Percentiles rank a stretch among this genome's conserved stretches.
These are phyloP conservation scores for Tolypocladium nubicola DNA, from an alignment of 2,329 filamentous ascomycete species.

Conservation along the genomic window DNA sequence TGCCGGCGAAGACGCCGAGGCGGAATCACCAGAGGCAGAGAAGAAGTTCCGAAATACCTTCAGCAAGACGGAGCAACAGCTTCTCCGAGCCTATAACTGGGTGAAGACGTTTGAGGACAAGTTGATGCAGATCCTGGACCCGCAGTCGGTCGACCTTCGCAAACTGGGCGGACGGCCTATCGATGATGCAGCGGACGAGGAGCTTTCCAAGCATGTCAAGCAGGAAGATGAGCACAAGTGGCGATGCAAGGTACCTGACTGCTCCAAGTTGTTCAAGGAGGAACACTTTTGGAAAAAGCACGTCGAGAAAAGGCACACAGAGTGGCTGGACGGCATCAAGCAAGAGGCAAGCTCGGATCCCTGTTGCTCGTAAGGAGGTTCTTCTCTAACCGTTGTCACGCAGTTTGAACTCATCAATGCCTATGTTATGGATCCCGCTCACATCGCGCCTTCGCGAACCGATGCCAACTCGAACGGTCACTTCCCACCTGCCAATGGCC, in stretches of 20 bases:
- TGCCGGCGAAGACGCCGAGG: constrained; percentile 52
- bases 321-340: constrained; percentile 73
- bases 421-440: constrained; percentile 87
- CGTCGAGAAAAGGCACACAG: constrained; percentile 85
- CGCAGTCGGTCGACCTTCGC: constrained; percentile 73
- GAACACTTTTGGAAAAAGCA: constrained; percentile 97
- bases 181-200: constrained; percentile 79
- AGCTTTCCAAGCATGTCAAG: constrained; percentile 80
- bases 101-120: constrained; percentile 98
- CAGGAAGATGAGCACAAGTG: constrained; percentile 97
- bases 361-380: too few species aligned
- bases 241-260: constrained; percentile 92
- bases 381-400: neutral
- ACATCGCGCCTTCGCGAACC: constrained; percentile 86
- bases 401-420: constrained; percentile 85
- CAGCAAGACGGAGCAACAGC: constrained; percentile 78
- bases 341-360: constrained; percentile 54
- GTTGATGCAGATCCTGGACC: constrained; percentile 82
- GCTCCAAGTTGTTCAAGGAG: constrained; percentile 94
- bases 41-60: constrained; percentile 61
- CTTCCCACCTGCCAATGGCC: constrained; percentile 72
- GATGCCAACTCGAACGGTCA: constrained; percentile 94
- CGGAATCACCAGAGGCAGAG: constrained; percentile 39
- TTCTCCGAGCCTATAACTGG: constrained; percentile 95
- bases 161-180: constrained; percentile 84